A percentile compares a stretch with the other conserved stretches of the same genome.
Conservation (phyloP, 805 yeast genomes). For the Pichia nakasei region DNA sequence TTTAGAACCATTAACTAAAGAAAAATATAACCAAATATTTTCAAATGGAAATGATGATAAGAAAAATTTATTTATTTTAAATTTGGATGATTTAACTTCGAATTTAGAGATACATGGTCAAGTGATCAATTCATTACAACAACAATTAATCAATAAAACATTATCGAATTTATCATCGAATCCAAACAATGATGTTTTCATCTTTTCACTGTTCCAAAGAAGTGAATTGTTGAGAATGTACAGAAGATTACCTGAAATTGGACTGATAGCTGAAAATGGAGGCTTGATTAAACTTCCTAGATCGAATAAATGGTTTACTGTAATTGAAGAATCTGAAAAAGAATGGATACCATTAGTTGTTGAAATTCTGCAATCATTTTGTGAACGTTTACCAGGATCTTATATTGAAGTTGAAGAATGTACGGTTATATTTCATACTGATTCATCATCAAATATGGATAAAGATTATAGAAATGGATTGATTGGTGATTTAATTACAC, state of each 20-base stretch:
- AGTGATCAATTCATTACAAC: constrained; percentile 45
- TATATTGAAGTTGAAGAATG: constrained; percentile 66
- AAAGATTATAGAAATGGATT: constrained; percentile 55
- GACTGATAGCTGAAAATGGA: constrained; percentile 87
- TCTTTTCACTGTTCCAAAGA: constrained; percentile 58
- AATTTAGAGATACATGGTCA: constrained; percentile 25
- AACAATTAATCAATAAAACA: constrained; percentile 47
- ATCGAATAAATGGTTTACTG: constrained; percentile 48
- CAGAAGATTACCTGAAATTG: constrained; percentile 58
- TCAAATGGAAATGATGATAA: constrained; percentile 17
- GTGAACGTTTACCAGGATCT: constrained; percentile 76
- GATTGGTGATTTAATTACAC: constrained; percentile 79
- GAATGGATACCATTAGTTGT: constrained; percentile 54
- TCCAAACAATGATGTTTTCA: constrained; percentile 57
- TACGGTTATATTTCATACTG: constrained; percentile 68
- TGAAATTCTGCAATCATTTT: constrained; percentile 47
- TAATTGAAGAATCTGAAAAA: constrained; percentile 45
- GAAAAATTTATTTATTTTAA: constrained; percentile 43
- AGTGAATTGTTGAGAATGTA: constrained; percentile 59
- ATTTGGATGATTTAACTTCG: constrained; percentile 38
- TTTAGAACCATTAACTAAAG: constrained; percentile 23
- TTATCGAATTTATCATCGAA: constrained; percentile 51
- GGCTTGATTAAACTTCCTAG: constrained; percentile 58
- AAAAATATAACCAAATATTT: constrained; percentile 26
- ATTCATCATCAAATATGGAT: constrained; percentile 50